Percentiles rank a stretch among this genome's conserved stretches.
These are phyloP conservation scores for Berkeleyomyces rouxiae DNA, from an alignment of 2,329 filamentous ascomycete species.

Conservation along the genomic window DNA sequence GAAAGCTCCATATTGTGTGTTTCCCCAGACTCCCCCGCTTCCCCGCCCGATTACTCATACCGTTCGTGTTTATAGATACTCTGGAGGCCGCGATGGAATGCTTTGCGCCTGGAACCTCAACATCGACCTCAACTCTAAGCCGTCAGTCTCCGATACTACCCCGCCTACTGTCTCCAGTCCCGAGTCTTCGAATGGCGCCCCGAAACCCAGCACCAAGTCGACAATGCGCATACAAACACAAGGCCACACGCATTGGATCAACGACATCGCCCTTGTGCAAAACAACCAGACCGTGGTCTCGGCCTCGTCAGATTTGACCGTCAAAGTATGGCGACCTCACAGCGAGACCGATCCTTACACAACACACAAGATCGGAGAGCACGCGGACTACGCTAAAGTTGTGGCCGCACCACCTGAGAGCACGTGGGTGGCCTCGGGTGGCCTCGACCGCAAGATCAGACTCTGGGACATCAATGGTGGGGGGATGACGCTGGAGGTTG, in stretches of 20 bases:
- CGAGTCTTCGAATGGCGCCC: constrained; percentile 16
- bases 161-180: constrained; percentile 18
- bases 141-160: constrained; percentile 15
- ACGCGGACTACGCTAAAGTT: constrained; percentile 93
- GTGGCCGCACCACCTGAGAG: constrained; percentile 55
- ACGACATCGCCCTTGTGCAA: constrained; percentile 71
- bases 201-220: constrained; percentile 31
- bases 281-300: constrained; percentile 68
- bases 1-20: constrained; percentile 73
- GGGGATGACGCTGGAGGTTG: constrained; percentile 74
- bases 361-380: constrained; percentile 64
- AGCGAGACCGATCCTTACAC: constrained; percentile 36
- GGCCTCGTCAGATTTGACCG: constrained; percentile 82
- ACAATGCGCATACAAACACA: constrained; percentile 44
- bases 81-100: constrained; percentile 84
- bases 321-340: constrained; percentile 79
- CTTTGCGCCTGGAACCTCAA: constrained; percentile 92
- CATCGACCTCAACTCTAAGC: constrained; percentile 32
- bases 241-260: constrained; percentile 92
- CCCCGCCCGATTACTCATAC: constrained; percentile 12
- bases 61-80: constrained; percentile 49
- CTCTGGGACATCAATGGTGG: constrained; percentile 85
- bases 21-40: constrained; percentile 8
- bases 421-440: constrained; percentile 82
- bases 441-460: constrained; percentile 78